Evolutionary conservation across 2,329 filamentous ascomycete species (phyloP).

Genomic region (Gyromitra esculenta): DNA sequence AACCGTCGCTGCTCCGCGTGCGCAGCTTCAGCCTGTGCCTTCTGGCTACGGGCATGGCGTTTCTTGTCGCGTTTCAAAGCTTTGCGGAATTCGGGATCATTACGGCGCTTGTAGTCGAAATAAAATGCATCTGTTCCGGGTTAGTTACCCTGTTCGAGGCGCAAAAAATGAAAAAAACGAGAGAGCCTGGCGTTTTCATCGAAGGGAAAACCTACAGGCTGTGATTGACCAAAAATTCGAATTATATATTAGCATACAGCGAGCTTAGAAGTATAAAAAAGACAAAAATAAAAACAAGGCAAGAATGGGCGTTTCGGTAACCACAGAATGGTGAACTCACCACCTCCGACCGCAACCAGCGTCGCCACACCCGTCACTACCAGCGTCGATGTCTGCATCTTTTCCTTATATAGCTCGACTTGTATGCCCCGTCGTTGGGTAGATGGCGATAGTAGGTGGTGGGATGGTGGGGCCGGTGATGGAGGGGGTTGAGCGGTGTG

Average conservation of each 20-base stretch:
- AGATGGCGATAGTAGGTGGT: conserved; percentile 32
- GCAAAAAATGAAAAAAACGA: too few species aligned
- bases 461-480: conserved; percentile 47
- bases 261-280: neutral
- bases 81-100: conserved; percentile 72
- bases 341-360: conserved; percentile 48
- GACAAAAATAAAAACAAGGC: conserved; percentile 3
- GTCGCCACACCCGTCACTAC: conserved; percentile 50
- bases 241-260: conserved; percentile 46
- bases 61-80: conserved; percentile 78
- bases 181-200: neutral
- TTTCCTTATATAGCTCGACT: conserved; percentile 19
- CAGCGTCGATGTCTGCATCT: conserved; percentile 51
- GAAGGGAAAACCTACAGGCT: conserved; percentile 41
- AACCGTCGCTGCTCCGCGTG: conserved; percentile 74
- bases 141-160: conserved; percentile 19
- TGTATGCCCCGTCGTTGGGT: conserved; percentile 29
- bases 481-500: conserved; percentile 45
- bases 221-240: conserved; percentile 57
- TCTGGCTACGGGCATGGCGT: conserved; percentile 74
- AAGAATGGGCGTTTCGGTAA: neutral
- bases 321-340: conserved; percentile 44
- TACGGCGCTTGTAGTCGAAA: conserved; percentile 74
- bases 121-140: conserved; percentile 71
- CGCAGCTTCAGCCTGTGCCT: conserved; percentile 75